phyloP scores from a whole-genome alignment of 2,329 filamentous ascomycete genomes.

The Magnaporthiopsis incrustans region DNA sequence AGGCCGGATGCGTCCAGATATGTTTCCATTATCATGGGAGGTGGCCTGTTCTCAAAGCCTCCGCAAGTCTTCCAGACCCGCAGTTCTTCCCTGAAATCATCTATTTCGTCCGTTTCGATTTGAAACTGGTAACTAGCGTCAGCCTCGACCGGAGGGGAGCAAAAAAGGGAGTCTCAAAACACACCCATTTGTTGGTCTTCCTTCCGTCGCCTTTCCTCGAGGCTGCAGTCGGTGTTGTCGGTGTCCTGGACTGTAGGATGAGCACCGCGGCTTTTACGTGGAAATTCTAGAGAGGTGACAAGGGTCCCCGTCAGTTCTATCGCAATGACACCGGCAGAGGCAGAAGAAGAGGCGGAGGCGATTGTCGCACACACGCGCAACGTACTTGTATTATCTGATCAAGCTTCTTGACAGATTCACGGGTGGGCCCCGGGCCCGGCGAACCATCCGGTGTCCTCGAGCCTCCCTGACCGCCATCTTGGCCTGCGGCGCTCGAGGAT shows the following conservation, averaged over 20 bases:
- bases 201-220: conserved; percentile 34
- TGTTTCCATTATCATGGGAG: conserved; percentile 81
- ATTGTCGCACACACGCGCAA: neutral
- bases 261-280: conserved; percentile 80
- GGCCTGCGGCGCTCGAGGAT: conserved; percentile 32
- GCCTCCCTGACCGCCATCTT: conserved; percentile 32
- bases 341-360: neutral
- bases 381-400: conserved; percentile 87
- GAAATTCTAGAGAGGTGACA: conserved; percentile 61
- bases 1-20: conserved; percentile 76
- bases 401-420: conserved; percentile 68
- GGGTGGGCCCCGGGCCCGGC: conserved; percentile 39
- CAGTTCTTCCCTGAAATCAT: conserved; percentile 76
- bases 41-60: conserved; percentile 67
- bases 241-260: conserved; percentile 72
- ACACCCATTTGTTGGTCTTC: conserved; percentile 82
- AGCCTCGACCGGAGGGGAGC: conserved; percentile 3
- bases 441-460: conserved; percentile 37
- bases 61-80: conserved; percentile 75
- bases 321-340: neutral
- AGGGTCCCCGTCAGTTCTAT: neutral
- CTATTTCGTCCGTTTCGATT: conserved; percentile 86
- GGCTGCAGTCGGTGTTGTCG: conserved; percentile 51
- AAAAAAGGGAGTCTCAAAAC: neutral
- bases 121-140: conserved; percentile 61